Base-by-base conservation (phyloP, 192 early-diverging fungal genomes). In the Backusella westeae region DNA sequence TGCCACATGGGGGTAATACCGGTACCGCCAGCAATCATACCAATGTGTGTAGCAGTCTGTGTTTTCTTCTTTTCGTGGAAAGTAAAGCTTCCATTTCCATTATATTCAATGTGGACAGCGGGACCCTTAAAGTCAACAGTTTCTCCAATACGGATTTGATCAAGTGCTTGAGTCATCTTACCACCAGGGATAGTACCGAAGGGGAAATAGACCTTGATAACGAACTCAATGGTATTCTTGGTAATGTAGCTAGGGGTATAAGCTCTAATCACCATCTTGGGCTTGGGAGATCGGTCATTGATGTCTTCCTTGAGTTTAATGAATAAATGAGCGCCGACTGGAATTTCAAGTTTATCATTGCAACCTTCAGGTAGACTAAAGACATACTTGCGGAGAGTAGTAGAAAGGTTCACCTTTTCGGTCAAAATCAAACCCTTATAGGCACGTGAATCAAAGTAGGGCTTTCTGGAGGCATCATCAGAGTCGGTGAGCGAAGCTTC, bases 1-100 rank as follows among this genome's bases (percentile, higher is more conserved):
- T 96, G 95, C 67, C 91, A 77, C 87, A 93, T 91, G 12, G 94
- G 94, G 23, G 95, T 95, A 67, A 96, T 92, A 15, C 92, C 95
- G 19, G 93, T 91, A n/a, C 96, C 96, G 42, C 94, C 95, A 23
- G 92, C 93, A 77, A 97, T 87, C 91, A 96, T 85, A 36, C 90
- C 92, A 39, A 97, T 87, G 73, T 93, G 84, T 38, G 81, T 63
- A 85, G 84, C 70, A 86, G 83, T 76, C 88, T 41, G 49, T n/a
- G 15, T 39, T 36, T 67, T 23, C 8, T 77, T 59, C 52, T 39
- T 63, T 63, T 63, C 56, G 12, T 63, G 17, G 15, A 44, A 36
- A 19, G 42, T 4, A 53, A 41, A 59, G 6, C 23, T 39, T 23
- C 86, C 80, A 72, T 69, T 75, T 35, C 91, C 83, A 77, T 83